Base-by-base conservation (phyloP, 208 protist species). In the Novymonas esmeraldas region DNA sequence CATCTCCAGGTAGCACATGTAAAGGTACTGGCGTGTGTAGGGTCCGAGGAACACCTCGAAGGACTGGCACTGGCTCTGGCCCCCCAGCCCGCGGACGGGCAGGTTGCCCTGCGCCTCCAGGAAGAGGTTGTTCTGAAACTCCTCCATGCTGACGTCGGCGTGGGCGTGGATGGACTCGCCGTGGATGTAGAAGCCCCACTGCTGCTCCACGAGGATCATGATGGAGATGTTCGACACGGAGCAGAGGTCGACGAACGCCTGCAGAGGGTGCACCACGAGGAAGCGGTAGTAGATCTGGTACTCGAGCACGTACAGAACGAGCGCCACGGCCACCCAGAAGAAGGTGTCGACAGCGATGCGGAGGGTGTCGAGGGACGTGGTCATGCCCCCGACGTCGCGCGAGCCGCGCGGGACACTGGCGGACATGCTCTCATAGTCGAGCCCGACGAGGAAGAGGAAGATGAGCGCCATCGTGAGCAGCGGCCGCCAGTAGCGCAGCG, bases 151-250 rank as follows among this genome's bases (percentile, higher is more conserved):
- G 14, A 94, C 84, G 64, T 98, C 94, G 2, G 90, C 79, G 76
- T 94, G 78, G 1, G 82, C 79, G 72, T 96, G 84, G 56, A 97
- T 89, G 34, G 87, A 94, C 64, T 96, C 85, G 44, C 92, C 94
- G 64, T 98, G 92, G 38, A 98, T 89, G 78, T 98, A 98, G 59
- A 90, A 98, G 2, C 92, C 92, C 59, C 77, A 94, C 63, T 90
- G 72, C 20, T 73, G 71, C 74, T 97, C 92, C 41, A 85, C 67
- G 36, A 97, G 64, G 33, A 96, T 81, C 52, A 98, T 82, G 50
- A 98, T 74, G 39, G 86, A 94, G 49, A 97, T 89, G 74, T 98
- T 98, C 16, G 92, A 87, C 18, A 98, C 82, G 36, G 92, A 97
- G 73, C 88, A 96, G 29, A 95, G 72, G 68, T 98, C 94, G 38